Conservation (phyloP, 345 rosid species). For the Salix exigua region DNA sequence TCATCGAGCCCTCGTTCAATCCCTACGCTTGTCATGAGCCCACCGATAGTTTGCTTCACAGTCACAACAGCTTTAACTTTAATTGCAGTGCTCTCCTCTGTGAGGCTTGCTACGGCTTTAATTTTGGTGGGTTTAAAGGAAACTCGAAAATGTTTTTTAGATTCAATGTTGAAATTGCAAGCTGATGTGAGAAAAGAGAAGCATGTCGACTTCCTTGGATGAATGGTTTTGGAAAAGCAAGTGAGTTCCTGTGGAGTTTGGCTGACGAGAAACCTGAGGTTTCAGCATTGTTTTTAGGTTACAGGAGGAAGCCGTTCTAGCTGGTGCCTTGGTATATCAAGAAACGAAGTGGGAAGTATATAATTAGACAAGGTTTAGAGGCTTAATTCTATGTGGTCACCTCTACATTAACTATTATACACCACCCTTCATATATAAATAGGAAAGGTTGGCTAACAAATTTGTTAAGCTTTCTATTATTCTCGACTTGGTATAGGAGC, state of each 20-base stretch:
- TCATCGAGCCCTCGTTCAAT: conserved; percentile 38
- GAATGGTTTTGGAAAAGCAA: conserved; percentile 23
- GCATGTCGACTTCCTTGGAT: conserved; percentile 21
- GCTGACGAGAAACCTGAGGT: conserved; percentile 17
- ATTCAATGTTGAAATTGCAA: background rate
- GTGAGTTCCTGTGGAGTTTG: conserved; percentile 7
- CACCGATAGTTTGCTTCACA: conserved; percentile 27
- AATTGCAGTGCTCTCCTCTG: background rate
- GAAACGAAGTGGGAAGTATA: too few species aligned
- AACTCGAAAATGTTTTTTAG: background rate
- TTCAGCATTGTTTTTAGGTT: conserved; percentile 27
- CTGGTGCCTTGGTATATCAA: too few species aligned
- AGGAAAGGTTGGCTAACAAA: too few species aligned
- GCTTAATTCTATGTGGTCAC: too few species aligned
- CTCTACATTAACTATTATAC: too few species aligned
- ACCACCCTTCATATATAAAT: too few species aligned
- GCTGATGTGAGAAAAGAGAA: conserved; percentile 3
- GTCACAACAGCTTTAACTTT: conserved; percentile 39
- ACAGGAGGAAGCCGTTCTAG: too few species aligned
- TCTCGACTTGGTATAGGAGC: too few species aligned
- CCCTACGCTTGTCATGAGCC: conserved; percentile 26
- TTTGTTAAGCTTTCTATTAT: too few species aligned
- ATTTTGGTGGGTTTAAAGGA: background rate
- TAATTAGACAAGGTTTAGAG: too few species aligned
- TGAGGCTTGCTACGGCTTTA: conserved; percentile 10